phyloP scores from a whole-genome alignment of 140 eudicot genomes.

The Erigeron philadelphicus region DNA sequence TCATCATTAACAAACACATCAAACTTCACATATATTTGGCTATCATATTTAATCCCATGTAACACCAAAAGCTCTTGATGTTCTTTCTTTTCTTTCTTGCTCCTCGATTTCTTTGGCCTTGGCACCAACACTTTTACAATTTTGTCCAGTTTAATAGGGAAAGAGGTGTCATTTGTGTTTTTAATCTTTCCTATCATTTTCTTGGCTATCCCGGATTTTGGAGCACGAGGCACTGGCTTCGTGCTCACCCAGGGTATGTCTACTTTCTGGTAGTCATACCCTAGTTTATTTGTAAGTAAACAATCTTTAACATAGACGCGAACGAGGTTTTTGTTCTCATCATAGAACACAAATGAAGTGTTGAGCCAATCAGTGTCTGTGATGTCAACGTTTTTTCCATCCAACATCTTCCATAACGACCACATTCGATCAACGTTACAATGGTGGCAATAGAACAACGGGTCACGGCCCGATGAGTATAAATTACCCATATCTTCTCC shows the following conservation, averaged over 20 bases:
- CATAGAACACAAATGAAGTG: constrained; percentile 13
- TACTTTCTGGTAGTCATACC: background rate
- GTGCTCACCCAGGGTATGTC: background rate
- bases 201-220: background rate
- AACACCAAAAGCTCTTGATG: constrained; percentile 10
- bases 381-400: background rate
- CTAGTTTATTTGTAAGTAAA: background rate
- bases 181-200: background rate
- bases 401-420: constrained; percentile 14
- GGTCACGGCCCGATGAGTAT: constrained; percentile 12
- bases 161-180: background rate
- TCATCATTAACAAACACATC: constrained; percentile 35
- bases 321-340: constrained; percentile 19
- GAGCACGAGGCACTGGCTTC: constrained; percentile 6
- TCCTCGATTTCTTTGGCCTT: constrained; percentile 11
- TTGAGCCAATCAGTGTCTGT: constrained; percentile 5
- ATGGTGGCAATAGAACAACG: constrained; percentile 14
- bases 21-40: constrained; percentile 11
- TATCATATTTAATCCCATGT: background rate
- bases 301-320: constrained; percentile 16
- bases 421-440: constrained; percentile 13
- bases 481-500: constrained; percentile 13
- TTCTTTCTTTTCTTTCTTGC: constrained; percentile 10
- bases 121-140: constrained; percentile 12
- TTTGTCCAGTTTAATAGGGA: constrained; percentile 12